Percentiles rank a stretch among this genome's conserved stretches.
These are phyloP conservation scores for Flaveria sonorensis DNA, from an alignment of 129 eudicot genomes.

Conservation along the genomic window DNA sequence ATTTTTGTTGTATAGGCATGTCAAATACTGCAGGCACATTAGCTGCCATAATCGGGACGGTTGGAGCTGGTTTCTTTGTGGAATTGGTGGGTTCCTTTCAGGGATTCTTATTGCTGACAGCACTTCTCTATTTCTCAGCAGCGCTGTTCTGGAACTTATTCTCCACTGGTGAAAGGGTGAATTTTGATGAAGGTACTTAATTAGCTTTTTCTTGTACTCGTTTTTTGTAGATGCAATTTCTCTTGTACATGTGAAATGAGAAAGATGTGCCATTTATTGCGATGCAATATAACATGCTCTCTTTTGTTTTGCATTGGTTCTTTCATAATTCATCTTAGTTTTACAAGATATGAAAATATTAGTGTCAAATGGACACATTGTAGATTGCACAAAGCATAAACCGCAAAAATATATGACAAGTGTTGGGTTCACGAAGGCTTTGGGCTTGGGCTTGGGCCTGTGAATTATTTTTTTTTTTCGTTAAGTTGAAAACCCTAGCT, in stretches of 20 bases:
- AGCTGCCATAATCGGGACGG: constrained; percentile 94
- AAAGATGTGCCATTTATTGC: constrained; percentile 12
- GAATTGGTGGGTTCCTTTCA: constrained; percentile 85
- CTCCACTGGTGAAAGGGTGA: constrained; percentile 82
- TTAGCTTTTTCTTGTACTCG: background rate
- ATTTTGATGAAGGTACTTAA: constrained; percentile 68
- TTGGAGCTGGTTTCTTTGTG: constrained; percentile 95
- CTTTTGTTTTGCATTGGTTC: background rate
- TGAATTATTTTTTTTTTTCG: no score
- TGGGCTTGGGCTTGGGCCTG: no score
- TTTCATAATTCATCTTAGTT: background rate
- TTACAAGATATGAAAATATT: background rate
- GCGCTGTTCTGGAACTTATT: constrained; percentile 67
- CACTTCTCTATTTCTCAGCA: constrained; percentile 68
- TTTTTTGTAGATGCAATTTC: constrained; percentile 10
- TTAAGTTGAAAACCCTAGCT: no score
- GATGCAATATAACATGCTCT: constrained; percentile 1
- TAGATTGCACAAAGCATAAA: no score
- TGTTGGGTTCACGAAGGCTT: no score
- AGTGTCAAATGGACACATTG: no score
- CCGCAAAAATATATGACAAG: background rate
- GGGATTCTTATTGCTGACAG: constrained; percentile 83
- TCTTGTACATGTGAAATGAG: constrained; percentile 30
- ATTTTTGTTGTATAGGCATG: constrained; percentile 51
- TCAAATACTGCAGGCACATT: constrained; percentile 90